These are phyloP conservation scores for Clarireedia hainanense DNA, from an alignment of 2,329 filamentous ascomycete genomes.

Conservation along the genomic window DNA sequence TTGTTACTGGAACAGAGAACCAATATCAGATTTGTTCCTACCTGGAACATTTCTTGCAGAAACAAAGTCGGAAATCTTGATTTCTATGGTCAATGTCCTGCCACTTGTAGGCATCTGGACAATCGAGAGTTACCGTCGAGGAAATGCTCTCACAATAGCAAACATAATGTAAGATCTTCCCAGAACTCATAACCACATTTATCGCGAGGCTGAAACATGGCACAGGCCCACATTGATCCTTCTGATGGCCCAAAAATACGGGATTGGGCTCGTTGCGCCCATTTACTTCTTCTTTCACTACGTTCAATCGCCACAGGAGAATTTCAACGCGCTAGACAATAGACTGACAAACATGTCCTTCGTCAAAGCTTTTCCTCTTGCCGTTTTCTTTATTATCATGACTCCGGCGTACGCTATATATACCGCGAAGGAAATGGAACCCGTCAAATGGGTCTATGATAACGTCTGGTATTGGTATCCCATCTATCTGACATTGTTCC, in stretches of 20 bases:
- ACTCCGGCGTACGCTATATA: slow-evolving; percentile 24
- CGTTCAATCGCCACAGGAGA: slow-evolving; percentile 28
- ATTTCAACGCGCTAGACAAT: slow-evolving; percentile 29
- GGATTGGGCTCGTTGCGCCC: slow-evolving; percentile 29
- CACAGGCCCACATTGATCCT: neutral
- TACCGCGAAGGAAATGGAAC: slow-evolving; percentile 10
- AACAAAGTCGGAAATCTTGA: neutral
- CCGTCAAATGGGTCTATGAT: slow-evolving; percentile 23
- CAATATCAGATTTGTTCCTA: neutral
- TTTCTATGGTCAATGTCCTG: neutral
- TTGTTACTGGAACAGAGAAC: neutral
- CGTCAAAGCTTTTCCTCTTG: slow-evolving; percentile 26
- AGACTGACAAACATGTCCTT: slow-evolving; percentile 26
- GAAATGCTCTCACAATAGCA: slow-evolving; percentile 18
- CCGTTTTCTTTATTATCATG: slow-evolving; percentile 23
- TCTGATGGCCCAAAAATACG: slow-evolving; percentile 20
- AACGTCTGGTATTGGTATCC: slow-evolving; percentile 37
- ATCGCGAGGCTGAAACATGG: slow-evolving; percentile 14
- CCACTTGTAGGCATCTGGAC: slow-evolving; percentile 20
- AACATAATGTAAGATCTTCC: slow-evolving; percentile 8
- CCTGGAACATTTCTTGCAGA: neutral
- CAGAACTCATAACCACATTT: slow-evolving; percentile 21
- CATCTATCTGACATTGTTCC: slow-evolving; percentile 14
- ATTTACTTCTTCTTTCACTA: slow-evolving; percentile 34
- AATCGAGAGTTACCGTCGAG: slow-evolving; percentile 23